Percentiles rank a stretch among this genome's conserved stretches.
phyloP scores from a whole-genome alignment of 148 eudicot genomes.

The Agrostemma githago region DNA sequence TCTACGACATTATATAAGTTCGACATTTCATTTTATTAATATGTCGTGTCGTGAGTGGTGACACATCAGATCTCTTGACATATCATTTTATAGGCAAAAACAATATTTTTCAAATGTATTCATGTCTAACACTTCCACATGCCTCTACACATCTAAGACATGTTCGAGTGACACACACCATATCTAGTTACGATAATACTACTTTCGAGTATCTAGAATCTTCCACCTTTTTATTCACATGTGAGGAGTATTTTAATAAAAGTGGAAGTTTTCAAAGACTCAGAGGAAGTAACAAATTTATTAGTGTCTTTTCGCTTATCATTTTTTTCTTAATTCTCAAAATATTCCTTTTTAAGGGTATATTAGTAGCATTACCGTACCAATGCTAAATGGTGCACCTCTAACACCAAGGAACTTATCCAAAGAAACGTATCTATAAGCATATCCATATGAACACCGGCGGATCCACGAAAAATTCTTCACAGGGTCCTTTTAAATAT shows the following conservation, averaged over 20 bases:
- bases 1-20: no score
- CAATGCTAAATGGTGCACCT: neutral
- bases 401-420: neutral
- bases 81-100: no score
- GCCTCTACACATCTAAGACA: neutral
- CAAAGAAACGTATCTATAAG: neutral
- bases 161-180: neutral
- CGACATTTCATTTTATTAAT: neutral
- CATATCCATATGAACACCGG: neutral
- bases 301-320: no score
- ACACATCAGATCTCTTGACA: neutral
- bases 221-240: no score
- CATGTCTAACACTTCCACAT: neutral
- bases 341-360: neutral
- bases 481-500: no score
- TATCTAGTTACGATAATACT: neutral
- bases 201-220: no score
- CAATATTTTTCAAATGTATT: neutral
- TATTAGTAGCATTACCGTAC: neutral
- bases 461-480: no score
- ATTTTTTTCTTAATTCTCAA: neutral
- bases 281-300: no score
- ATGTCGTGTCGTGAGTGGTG: neutral
- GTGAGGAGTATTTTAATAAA: no score
- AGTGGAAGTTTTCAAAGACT: no score